Conservation (phyloP, 768 basidiomycete genomes). For the Neoboletus subvelutipes region DNA sequence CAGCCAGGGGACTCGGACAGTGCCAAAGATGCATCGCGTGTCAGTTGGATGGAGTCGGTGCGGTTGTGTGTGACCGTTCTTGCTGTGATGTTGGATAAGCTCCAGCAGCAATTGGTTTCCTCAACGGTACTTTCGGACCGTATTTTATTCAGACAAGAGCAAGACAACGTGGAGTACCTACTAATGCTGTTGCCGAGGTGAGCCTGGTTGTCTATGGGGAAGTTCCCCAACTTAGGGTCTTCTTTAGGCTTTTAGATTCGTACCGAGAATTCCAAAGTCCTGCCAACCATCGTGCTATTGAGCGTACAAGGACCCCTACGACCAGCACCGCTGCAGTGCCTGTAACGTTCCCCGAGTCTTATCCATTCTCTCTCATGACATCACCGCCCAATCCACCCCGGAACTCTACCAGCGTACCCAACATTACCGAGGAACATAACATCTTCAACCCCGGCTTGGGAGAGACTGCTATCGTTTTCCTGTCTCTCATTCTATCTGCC, state of each 20-base stretch:
- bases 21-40: conserved; percentile 68
- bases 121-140: conserved; percentile 63
- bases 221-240: conserved; percentile 4
- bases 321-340: conserved; percentile 61
- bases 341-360: conserved; percentile 89
- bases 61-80: conserved; percentile 89
- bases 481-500: conserved; percentile 79
- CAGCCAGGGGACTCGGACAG: conserved; percentile 65
- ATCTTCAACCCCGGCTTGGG: conserved; percentile 76
- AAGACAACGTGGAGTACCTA: conserved; percentile 88
- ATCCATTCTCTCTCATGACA: conserved; percentile 84
- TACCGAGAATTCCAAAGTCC: conserved; percentile 80
- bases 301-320: conserved; percentile 58
- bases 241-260: conserved; percentile 73
- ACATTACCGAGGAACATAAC: conserved; percentile 45
- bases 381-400: conserved; percentile 57
- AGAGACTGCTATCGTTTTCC: conserved; percentile 82
- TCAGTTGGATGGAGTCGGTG: conserved; percentile 87
- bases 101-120: conserved; percentile 76
- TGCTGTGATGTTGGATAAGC: conserved; percentile 85
- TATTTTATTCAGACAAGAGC: conserved; percentile 68
- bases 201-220: conserved; percentile 16
- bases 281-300: conserved; percentile 65
- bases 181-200: conserved; percentile 82
- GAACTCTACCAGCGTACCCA: conserved; percentile 40